These are phyloP conservation scores for Coleophoma cylindrospora DNA, from an alignment of 2,329 filamentous ascomycete genomes.

Conservation along the genomic window DNA sequence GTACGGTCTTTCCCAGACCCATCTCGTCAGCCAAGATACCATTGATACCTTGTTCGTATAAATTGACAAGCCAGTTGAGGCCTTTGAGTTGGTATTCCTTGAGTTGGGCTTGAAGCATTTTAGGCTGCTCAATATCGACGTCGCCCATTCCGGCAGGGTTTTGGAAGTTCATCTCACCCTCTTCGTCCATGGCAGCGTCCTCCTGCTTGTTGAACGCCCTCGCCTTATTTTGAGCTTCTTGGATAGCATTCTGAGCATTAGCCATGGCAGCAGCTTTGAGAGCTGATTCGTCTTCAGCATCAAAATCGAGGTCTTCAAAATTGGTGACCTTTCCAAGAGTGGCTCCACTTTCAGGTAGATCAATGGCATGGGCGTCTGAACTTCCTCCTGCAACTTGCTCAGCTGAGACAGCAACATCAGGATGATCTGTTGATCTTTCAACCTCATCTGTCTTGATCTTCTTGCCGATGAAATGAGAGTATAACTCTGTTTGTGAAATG, in stretches of 20 bases:
- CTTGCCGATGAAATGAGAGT: slow-evolving; percentile 98
- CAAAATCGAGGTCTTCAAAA: slow-evolving; percentile 93
- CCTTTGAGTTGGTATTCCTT: slow-evolving; percentile 99
- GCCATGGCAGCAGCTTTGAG: slow-evolving; percentile 83
- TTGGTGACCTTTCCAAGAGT: slow-evolving; percentile 74
- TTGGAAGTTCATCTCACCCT: slow-evolving; percentile 99
- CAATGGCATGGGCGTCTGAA: slow-evolving; percentile 30
- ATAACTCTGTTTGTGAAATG: slow-evolving; percentile 96
- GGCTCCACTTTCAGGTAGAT: slow-evolving; percentile 48
- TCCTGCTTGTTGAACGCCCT: slow-evolving; percentile 82
- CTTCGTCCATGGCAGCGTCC: slow-evolving; percentile 70
- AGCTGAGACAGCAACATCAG: slow-evolving; percentile 57
- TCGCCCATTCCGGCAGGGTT: slow-evolving; percentile 94
- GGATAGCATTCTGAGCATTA: slow-evolving; percentile 92
- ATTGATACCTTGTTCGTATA: slow-evolving; percentile 99
- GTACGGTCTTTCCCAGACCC: slow-evolving; percentile 98
- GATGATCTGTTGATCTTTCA: slow-evolving; percentile 82
- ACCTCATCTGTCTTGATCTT: slow-evolving; percentile 98
- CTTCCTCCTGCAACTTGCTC: slow-evolving; percentile 34
- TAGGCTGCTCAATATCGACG: slow-evolving; percentile 90
- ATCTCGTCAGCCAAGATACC: slow-evolving; percentile 98
- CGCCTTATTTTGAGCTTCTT: slow-evolving; percentile 89
- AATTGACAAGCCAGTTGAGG: slow-evolving; percentile 97
- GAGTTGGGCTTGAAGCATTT: slow-evolving; percentile 85
- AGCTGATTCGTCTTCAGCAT: slow-evolving; percentile 83